Base-by-base conservation (phyloP, 108 stramenopile genomes). In the Mayamaea pseudoterrestris region DNA sequence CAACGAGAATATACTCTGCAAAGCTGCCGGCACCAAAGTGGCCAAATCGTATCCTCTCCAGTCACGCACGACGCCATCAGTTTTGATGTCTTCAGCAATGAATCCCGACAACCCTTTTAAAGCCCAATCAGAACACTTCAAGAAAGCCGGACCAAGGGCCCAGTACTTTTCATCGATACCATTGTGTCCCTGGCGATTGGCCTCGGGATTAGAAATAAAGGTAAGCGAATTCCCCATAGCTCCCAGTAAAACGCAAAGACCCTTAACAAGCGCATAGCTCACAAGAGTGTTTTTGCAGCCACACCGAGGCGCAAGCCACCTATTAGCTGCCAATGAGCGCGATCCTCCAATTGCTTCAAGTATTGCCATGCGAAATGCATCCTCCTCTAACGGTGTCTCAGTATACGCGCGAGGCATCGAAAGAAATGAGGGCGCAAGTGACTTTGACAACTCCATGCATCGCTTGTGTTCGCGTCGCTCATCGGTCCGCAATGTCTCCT, bases 191-290 rank as follows among this genome's bases (percentile, higher is more conserved):
- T 31, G 22, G 23, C 43, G 28, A 12, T 31, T 34, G 13, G 9
- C 20, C 0, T 27, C 30, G 23, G 31, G 27, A n/a, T 41, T 9
- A 1, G 44, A 30, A 50, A 16, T 20, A n/a, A 30, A 16, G 26
- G 27, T 12, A 17, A 76, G 32, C n/a, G 71, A 53, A 44, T 60
- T 58, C 5, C 75, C 75, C 18, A 76, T 35, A 30, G 70, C 69
- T 5, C 66, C 69, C 2, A 44, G 24, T 29, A 57, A 72, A 4
- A 65, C 59, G 39, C 61, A 68, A 5, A 76, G 55, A 14, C 59
- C 63, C 13, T 70, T 66, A 18, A 69, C 40, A 8, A 76, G 28
- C 5, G 40, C 16, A 9, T 9, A 13, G 22, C 7, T 45, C 21
- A 26, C 44, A n/a, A n/a, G n/a, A n/a, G n/a, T n/a, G 16, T 42